Base-by-base conservation (phyloP, 2,329 filamentous ascomycete species). In the Diaporthe destruens region DNA sequence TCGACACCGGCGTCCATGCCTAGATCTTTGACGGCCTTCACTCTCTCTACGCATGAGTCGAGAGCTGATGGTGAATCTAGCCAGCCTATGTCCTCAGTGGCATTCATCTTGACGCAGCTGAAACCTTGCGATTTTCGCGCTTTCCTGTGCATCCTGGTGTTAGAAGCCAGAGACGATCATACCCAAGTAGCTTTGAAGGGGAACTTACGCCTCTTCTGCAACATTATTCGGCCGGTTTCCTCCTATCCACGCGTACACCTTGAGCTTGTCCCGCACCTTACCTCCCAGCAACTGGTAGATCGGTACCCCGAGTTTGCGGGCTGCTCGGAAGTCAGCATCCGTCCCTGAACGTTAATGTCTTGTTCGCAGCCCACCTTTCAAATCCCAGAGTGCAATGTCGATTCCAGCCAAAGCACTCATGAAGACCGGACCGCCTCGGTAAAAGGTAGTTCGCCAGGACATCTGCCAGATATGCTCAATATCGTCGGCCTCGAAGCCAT, bases 381-480 rank as follows among this genome's bases (percentile, higher is more conserved):
- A 81, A 80, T 92, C 90, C 90, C 90, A 93, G 2, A 92, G 82
- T 0, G 90, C 90, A 78, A 93, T 93, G 77, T 93, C 91, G 74
- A 93, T 88, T 9, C 91, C 91, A 9, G 90, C 87, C 32, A 93
- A 81, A 6, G 91, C 91, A 76, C 88, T 91, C 90, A 93, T 92
- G 78, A 93, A 90, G 59, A 93, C 90, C 0, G 91, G 89, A 0
- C 91, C 91, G 16, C 91, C 91, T 55, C 91, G 85, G 80, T 93
- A 93, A 81, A 93, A 93, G 18, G 88, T 88, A 18, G 86, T 80
- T 63, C 91, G 85, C 87, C 89, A 92, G 57, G 86, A 85, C 77
- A 86, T 86, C 79, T 92, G 90, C 91, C 91, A 93, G 71, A 93
- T 89, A 77, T 92, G 89, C 78, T 93, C 91, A 75, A 93, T 93